These are phyloP conservation scores for Colletotrichum truncatum DNA, from an alignment of 2,329 filamentous ascomycete genomes.

Conservation along the genomic window DNA sequence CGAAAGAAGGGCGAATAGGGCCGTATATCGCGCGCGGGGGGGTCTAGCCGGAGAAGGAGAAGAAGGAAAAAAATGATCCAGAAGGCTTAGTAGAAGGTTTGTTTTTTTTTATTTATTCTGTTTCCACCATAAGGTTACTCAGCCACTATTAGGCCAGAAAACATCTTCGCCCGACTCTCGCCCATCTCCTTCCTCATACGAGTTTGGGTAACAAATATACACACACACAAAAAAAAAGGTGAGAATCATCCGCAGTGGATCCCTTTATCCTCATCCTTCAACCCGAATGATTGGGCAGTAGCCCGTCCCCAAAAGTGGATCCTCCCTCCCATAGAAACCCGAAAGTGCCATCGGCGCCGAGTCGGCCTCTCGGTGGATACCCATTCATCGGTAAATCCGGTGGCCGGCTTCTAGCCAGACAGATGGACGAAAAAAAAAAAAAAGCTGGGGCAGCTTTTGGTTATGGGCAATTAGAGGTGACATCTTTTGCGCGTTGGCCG, in stretches of 20 bases:
- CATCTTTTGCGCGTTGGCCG: neutral
- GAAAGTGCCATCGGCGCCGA: slow-evolving; percentile 8
- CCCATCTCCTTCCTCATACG: neutral
- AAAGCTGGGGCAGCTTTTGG: neutral
- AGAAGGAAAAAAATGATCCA: neutral
- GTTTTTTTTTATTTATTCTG: no score
- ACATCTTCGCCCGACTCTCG: neutral
- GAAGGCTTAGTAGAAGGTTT: neutral
- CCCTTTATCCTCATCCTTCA: no score
- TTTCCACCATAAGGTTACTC: neutral
- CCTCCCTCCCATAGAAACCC: neutral
- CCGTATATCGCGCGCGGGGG: neutral
- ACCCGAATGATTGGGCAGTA: no score
- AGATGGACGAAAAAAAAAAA: neutral
- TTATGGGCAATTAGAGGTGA: neutral
- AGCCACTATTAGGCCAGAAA: neutral
- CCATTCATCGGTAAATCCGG: neutral
- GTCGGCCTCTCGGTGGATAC: neutral
- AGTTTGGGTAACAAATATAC: no score
- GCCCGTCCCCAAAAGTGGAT: no score
- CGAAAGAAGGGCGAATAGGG: no score
- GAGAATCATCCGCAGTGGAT: slow-evolving; percentile 4
- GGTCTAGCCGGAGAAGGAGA: neutral
- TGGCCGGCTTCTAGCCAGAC: neutral
- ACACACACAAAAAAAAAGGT: no score